Base-by-base conservation (phyloP, 495 filamentous ascomycete species). In the Penicillium samsonianum region DNA sequence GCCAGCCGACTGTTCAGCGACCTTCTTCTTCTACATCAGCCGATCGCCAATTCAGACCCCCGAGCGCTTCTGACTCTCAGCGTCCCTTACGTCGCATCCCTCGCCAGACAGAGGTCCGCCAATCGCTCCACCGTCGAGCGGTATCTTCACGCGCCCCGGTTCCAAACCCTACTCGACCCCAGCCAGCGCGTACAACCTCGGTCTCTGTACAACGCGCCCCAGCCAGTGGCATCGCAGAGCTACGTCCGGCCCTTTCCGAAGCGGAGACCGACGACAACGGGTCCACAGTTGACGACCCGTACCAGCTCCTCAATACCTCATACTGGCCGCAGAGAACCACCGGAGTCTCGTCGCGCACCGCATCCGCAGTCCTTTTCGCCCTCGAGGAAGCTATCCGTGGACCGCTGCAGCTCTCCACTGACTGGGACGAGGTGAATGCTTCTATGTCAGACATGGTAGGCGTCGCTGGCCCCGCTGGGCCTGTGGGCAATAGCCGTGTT, bases 341-440 rank as follows among this genome's bases (percentile, higher is more conserved):
- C 57, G 73, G 77, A 47, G 82, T 89, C 59, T 89, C 87, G 9
- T 76, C 79, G 19, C 79, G 84, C 44, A 89, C 87, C 30, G 83
- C 86, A 16, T 83, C 86, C 55, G 93, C 94, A 17, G 91, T 98
- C 67, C 87, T 91, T 59, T 96, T 87, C 80, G 84, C 91, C 6
- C 84, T 98, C 45, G 93, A 98, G 77, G 90, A 93, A 74, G 94
- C 90, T 44, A 80, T 97, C 48, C 87, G 92, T 48, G 83, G 85
- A 38, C 93, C 94, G 2, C 82, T 91, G 55, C 80, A 84, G 11
- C 94, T 98, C 74, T 92, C 92, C 4, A 81, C 90, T 16, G 92
- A 96, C 69, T 79, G 84, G 42, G 83, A 87, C 52, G 94, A 98
- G 79, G 87, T 93, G 80, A 91, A 92, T 87, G 92, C 93, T 65